Evolutionary conservation across 1,284 basidiomycete species (phyloP).

Genomic region (Heterobasidion parviporum): DNA sequence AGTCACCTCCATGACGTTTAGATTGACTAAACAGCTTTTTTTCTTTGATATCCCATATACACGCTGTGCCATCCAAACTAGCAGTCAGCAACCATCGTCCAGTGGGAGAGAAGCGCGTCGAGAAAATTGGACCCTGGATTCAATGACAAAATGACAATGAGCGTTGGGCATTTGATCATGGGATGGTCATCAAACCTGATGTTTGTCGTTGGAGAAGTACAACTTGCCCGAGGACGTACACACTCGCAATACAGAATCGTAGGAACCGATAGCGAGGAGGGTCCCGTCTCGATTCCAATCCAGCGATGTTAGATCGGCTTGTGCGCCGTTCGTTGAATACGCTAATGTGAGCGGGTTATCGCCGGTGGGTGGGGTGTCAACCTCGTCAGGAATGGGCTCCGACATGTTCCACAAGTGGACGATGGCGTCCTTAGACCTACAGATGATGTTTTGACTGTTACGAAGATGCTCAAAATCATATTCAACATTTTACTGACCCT

Average conservation of each 20-base stretch:
- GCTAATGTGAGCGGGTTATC: conserved; percentile 38
- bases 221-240: conserved; percentile 46
- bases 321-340: conserved; percentile 36
- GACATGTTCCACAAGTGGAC: conserved; percentile 72
- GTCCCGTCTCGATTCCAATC: conserved; percentile 68
- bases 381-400: conserved; percentile 21
- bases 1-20: conserved; percentile 35
- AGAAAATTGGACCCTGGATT: conserved; percentile 67
- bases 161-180: conserved; percentile 1
- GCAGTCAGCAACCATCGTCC: conserved; percentile 65
- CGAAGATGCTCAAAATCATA: neutral
- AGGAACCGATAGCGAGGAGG: conserved; percentile 69
- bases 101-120: conserved; percentile 61
- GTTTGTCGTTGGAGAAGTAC: conserved; percentile 53
- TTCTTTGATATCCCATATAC: conserved; percentile 69
- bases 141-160: conserved; percentile 9
- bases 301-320: conserved; percentile 61
- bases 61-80: conserved; percentile 66
- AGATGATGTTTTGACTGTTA: conserved; percentile 2
- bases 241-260: conserved; percentile 62
- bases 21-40: conserved; percentile 56
- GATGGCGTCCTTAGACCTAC: conserved; percentile 68
- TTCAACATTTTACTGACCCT: conserved; percentile 39
- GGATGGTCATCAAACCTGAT: conserved; percentile 43
- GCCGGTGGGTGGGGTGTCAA: conserved; percentile 20